Conservation (phyloP, 257 asterid species). For the Nicotiana sylvestris region DNA sequence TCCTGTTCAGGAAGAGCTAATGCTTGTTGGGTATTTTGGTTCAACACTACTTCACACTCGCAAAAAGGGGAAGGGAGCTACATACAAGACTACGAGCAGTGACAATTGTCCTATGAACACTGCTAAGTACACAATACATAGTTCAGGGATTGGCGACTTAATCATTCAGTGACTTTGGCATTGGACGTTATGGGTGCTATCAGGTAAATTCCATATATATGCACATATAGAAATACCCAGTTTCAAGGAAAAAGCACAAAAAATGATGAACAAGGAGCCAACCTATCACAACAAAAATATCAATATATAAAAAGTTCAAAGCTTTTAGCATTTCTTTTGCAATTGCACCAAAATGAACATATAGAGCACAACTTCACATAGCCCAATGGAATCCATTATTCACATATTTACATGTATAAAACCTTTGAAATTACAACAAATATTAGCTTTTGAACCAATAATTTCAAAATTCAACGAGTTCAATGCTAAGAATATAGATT, state of each 20-base stretch:
- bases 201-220: neutral
- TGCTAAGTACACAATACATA: no score
- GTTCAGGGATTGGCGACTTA: no score
- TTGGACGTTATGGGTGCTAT: no score
- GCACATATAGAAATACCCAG: neutral
- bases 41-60: no score
- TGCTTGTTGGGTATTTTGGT: no score
- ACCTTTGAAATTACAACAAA: neutral
- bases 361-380: neutral
- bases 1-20: no score
- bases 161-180: no score
- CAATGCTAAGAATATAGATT: neutral
- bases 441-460: neutral
- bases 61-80: no score
- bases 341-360: neutral
- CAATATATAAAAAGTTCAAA: neutral
- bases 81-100: no score
- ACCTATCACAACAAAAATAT: neutral
- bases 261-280: neutral
- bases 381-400: neutral
- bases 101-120: no score
- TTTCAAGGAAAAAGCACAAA: neutral
- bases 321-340: neutral
- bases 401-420: neutral
- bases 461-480: neutral